A percentile compares a stretch with the other conserved stretches of the same genome.
Conservation (phyloP, 441 rosid species). For the Euphorbia schlechtendalii region DNA sequence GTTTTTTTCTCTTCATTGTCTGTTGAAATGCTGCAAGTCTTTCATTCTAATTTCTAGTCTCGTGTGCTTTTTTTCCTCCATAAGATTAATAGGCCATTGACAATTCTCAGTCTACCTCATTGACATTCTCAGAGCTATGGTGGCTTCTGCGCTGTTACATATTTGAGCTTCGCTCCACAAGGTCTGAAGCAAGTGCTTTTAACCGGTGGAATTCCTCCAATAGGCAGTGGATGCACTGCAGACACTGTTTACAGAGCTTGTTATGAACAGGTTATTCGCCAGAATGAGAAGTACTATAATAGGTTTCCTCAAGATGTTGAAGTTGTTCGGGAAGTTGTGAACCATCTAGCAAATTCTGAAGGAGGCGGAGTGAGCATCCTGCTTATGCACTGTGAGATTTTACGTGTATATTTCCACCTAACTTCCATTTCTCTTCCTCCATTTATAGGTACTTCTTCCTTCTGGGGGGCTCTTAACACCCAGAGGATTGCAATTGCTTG, state of each 20-base stretch:
- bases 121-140: slow-evolving; percentile 64
- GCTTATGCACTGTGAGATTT: slow-evolving; percentile 1
- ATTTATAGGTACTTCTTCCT: slow-evolving; percentile 70
- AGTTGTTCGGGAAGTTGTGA: slow-evolving; percentile 57
- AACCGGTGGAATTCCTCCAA: slow-evolving; percentile 92
- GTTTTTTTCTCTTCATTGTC: background rate
- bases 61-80: background rate
- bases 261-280: slow-evolving; percentile 47
- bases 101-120: slow-evolving; percentile 4
- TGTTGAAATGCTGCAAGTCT: background rate
- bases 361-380: slow-evolving; percentile 68
- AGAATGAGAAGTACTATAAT: slow-evolving; percentile 81
- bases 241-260: slow-evolving; percentile 58
- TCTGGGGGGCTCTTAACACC: slow-evolving; percentile 88
- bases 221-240: slow-evolving; percentile 64
- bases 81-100: background rate
- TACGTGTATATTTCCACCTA: slow-evolving; percentile 8
- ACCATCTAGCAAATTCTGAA: slow-evolving; percentile 65
- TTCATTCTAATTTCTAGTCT: background rate
- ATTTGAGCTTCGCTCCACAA: slow-evolving; percentile 81
- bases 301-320: slow-evolving; percentile 80
- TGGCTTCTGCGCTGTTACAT: slow-evolving; percentile 89
- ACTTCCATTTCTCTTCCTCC: slow-evolving; percentile 5
- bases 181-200: slow-evolving; percentile 86
- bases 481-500: slow-evolving; percentile 73